Base-by-base conservation (phyloP, 2,329 filamentous ascomycete species). In the Fusarium odoratissimum region DNA sequence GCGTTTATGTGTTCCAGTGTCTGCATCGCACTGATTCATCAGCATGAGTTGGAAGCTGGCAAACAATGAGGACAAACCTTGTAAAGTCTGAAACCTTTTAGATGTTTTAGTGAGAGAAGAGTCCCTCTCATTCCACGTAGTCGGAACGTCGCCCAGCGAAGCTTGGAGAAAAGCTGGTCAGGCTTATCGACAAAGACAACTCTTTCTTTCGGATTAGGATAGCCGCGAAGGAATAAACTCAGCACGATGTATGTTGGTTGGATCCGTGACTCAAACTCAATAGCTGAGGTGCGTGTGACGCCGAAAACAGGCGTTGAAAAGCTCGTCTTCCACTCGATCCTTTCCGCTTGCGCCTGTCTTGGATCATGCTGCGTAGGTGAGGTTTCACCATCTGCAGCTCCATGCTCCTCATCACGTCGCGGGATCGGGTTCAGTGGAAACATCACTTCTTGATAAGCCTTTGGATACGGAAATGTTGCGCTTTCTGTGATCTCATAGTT, bases 1-100 rank as follows among this genome's bases (percentile, higher is more conserved):
- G 1, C 3, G 52, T 3, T 10, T 38, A 28, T 57, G 49, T 0
- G 3, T 23, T 2, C 59, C 49, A 1, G 33, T 62, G 0, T 46
- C 12, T 1, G 0, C 10, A 1, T 59, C 28, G 11, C 41, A 62
- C 41, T 62, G 2, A 0, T 1, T 8, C 1, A 21, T 57, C 7
- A 55, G 23, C 8, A 28, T 38, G 9, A 11, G 13, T 5, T 13
- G 5, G 6, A 37, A 33, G 4, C 17, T 41, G 1, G 8, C 5
- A 41, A 33, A 6, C 12, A 6, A 11, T 8, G 6, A 8, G 21
- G 2, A 6, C 38, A 1, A 5, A 56, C 54, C n/a, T 46, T 9
- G 17, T 57, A 57, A 4, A 57, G 2, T 3, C n/a, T 5, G 13
- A 57, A 57, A 0, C 38, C n/a, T 11, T 25, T 57, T 1, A 57